Evolutionary conservation across 225 moss, liverwort and hornwort species (phyloP), one percentile per base, ranked within the genome.

Genomic region (Neckera pumila): DNA sequence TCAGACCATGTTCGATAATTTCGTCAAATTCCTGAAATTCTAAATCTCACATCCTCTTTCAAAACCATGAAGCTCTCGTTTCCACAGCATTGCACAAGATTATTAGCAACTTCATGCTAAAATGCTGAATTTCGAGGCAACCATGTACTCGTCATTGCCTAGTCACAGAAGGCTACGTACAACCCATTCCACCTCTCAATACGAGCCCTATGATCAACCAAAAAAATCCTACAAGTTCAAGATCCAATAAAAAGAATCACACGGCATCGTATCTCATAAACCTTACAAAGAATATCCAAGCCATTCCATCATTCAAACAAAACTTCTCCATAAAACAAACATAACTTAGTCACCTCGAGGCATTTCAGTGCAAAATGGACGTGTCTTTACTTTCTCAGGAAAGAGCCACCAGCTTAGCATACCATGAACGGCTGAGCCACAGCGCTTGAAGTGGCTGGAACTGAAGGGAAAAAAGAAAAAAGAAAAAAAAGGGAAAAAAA

Each of bases 311-410:
- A 73, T 18, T 73, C 26, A 65, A 84, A 45, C 58, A 79, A 45
- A 63, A 60, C 38, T 85, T 51, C 60, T 33, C n/a, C 27, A 27
- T 30, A 13, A 53, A 74, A 30, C n/a, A 71, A 16, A 36, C 38
- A 63, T 23, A 53, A 62, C 47, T 81, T 60, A 22, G 28, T 28
- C 62, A 33, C 34, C 25, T 70, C 20, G 75, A 90, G 40, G 40
- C 64, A 77, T 31, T 71, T 86, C 72, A 79, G 85, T 87, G 92
- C 82, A 91, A 91, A 92, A 92, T 49, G 89, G 85, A 92, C 87
- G 89, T 82, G 89, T 91, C 90, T 92, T 92, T 92, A 91, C 92
- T 92, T 92, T 90, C 92, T 91, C 87, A 89, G 89, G 87, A 91
- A 91, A 91, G 89, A 83, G 74, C 92, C 88, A 88, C 90, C 86